Conservation (phyloP, 495 filamentous ascomycete species). For the Hypoxylon fuscum region DNA sequence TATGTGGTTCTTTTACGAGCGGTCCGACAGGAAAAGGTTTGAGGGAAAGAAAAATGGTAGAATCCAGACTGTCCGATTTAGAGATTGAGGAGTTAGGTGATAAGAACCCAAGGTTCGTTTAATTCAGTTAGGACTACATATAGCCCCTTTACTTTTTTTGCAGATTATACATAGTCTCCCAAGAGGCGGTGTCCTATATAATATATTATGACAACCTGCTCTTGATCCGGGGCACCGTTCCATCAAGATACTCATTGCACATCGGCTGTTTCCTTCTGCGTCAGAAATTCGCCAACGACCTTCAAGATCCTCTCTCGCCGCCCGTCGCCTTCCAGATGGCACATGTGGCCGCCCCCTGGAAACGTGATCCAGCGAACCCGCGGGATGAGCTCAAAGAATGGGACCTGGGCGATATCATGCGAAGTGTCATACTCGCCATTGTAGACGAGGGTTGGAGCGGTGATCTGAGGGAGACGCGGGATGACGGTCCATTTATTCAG, state of each 20-base stretch:
- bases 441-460: constrained; percentile 52
- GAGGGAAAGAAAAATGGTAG: no score
- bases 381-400: constrained; percentile 54
- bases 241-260: constrained; percentile 1
- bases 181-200: no score
- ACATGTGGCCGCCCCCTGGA: constrained; percentile 54
- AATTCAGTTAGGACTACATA: no score
- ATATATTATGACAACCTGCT: no score
- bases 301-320: constrained; percentile 44
- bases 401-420: constrained; percentile 51
- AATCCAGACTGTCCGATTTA: no score
- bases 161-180: no score
- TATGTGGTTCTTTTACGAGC: no score
- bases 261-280: constrained; percentile 11
- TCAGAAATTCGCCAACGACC: constrained; percentile 44
- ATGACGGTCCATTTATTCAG: constrained; percentile 50
- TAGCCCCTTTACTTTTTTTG: no score
- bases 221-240: no score
- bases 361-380: constrained; percentile 60
- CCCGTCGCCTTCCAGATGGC: constrained; percentile 52
- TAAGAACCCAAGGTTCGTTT: no score
- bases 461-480: constrained; percentile 47
- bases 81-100: no score
- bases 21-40: no score
- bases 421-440: constrained; percentile 61